Conservation (phyloP, 2,329 filamentous ascomycete species). For the Alternaria sp. region DNA sequence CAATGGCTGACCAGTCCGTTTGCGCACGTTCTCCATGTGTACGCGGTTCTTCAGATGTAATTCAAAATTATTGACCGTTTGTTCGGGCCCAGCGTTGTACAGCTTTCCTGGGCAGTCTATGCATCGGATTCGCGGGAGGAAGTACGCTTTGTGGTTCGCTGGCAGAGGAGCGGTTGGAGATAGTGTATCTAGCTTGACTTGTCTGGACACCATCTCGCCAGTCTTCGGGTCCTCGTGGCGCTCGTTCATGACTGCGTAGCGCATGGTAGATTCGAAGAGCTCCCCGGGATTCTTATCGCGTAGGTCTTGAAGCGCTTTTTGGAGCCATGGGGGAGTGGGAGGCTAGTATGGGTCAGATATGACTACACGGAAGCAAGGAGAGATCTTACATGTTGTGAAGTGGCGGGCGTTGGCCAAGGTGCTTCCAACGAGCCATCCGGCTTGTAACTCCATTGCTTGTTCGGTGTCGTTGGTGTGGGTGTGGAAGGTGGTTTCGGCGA, state of each 20-base stretch:
- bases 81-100: conserved; percentile 87
- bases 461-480: conserved; percentile 45
- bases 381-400: conserved; percentile 67
- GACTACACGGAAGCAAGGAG: background rate
- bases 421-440: conserved; percentile 69
- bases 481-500: conserved; percentile 42
- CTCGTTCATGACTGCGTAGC: conserved; percentile 80
- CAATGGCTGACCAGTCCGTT: conserved; percentile 31
- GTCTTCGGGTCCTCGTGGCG: conserved; percentile 56
- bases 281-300: conserved; percentile 76
- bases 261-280: conserved; percentile 89
- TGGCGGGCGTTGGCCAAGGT: conserved; percentile 62
- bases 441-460: conserved; percentile 46
- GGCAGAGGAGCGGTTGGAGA: conserved; percentile 59
- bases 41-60: conserved; percentile 85
- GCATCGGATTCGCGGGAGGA: conserved; percentile 87
- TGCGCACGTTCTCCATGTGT: conserved; percentile 59
- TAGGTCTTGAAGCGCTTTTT: conserved; percentile 73
- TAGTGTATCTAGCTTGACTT: conserved; percentile 61
- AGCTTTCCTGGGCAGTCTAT: conserved; percentile 91
- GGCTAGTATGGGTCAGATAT: conserved; percentile 62
- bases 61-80: conserved; percentile 88
- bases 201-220: conserved; percentile 55
- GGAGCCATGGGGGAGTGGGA: conserved; percentile 85
- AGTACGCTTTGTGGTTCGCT: conserved; percentile 76